These are phyloP conservation scores for Rostrohypoxylon terebratum DNA, from an alignment of 495 filamentous ascomycete species.

Conservation along the genomic window DNA sequence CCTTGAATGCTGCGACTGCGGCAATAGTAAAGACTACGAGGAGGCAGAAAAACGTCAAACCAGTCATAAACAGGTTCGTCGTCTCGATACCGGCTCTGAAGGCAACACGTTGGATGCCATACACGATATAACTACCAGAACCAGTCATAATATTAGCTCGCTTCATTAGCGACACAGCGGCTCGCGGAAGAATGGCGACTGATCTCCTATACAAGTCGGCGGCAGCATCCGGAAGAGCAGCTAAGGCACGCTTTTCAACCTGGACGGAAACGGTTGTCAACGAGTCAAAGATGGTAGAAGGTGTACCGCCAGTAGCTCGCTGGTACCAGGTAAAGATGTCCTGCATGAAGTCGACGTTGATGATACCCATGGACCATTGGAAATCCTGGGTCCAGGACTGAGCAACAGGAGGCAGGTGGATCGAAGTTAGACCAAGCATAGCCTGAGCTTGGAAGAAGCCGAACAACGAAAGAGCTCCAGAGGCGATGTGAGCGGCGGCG, in stretches of 20 bases:
- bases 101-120: conserved; percentile 89
- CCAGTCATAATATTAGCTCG: conserved; percentile 60
- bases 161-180: conserved; percentile 52
- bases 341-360: conserved; percentile 88
- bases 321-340: conserved; percentile 95
- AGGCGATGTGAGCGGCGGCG: conserved; percentile 93
- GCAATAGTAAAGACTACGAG: conserved; percentile 79
- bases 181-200: conserved; percentile 48
- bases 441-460: conserved; percentile 97
- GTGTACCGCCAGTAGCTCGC: conserved; percentile 88
- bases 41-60: conserved; percentile 87
- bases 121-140: conserved; percentile 73
- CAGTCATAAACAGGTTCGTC: conserved; percentile 95
- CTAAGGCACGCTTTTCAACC: conserved; percentile 76
- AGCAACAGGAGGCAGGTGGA: conserved; percentile 90
- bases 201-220: conserved; percentile 53
- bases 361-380: conserved; percentile 98
- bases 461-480: conserved; percentile 92
- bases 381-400: conserved; percentile 98
- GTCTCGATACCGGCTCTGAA: conserved; percentile 87
- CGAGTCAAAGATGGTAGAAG: conserved; percentile 80
- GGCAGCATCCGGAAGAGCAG: conserved; percentile 59
- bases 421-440: conserved; percentile 88
- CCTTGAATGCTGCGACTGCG: conserved; percentile 83
- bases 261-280: conserved; percentile 83